Conservation (phyloP, 345 rosid species). For the Iberis pinnata region DNA sequence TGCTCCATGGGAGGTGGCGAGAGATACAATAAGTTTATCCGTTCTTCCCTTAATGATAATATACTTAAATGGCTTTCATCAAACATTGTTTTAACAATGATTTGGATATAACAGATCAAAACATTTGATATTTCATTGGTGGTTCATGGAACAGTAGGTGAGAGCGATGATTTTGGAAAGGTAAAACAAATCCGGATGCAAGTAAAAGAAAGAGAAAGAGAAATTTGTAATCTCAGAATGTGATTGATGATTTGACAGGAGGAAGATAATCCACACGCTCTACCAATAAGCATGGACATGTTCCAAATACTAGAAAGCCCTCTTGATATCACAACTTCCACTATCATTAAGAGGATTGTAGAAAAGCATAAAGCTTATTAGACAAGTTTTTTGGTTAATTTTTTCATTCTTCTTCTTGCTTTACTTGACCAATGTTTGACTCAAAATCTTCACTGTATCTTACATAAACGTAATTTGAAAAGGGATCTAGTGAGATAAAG, state of each 20-base stretch:
- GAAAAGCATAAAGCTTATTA: constrained; percentile 72
- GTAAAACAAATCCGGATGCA: constrained; percentile 1
- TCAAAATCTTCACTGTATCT: no score
- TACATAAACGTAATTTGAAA: constrained; percentile 58
- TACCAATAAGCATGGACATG: constrained; percentile 72
- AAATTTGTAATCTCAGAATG: no score
- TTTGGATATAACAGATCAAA: constrained; percentile 42
- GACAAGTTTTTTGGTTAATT: constrained; percentile 32
- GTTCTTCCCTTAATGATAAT: neutral
- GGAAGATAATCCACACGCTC: constrained; percentile 59
- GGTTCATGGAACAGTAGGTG: constrained; percentile 83
- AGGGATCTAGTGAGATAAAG: constrained; percentile 53
- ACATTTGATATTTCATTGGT: constrained; percentile 78
- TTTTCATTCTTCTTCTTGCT: neutral
- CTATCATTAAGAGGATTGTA: constrained; percentile 72
- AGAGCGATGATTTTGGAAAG: constrained; percentile 39
- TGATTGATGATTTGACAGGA: constrained; percentile 36
- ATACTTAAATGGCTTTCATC: neutral
- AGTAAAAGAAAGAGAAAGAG: neutral
- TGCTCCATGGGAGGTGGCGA: constrained; percentile 90
- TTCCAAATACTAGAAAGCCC: constrained; percentile 70
- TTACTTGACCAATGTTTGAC: neutral
- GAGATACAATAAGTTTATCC: constrained; percentile 64
- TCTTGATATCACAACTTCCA: constrained; percentile 59
- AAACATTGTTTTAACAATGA: neutral